These are phyloP conservation scores for sorghum (Sorghum bicolor) DNA, from an alignment of 176 grass and related monocot species.

Conservation along the genomic window Sorghum_bicolor_NCBIv3 NC_012877.2:4067001-4067500, in stretches of 20 bases:
- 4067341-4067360: too few species aligned
- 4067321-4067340: neutral
- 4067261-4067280: constrained; percentile 64
- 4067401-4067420: too few species aligned
- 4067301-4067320: constrained; percentile 3
- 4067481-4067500: too few species aligned
- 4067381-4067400: too few species aligned
- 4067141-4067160: constrained; percentile 88
- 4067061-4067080: constrained; percentile 83
- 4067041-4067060: constrained; percentile 83
- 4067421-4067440: too few species aligned
- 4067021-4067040: constrained; percentile 87
- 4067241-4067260: constrained; percentile 70
- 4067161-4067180: constrained; percentile 61
- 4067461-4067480: too few species aligned
- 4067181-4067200: constrained; percentile 50
- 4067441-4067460: too few species aligned
- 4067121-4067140: constrained; percentile 80
- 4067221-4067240: constrained; percentile 72
- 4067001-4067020: constrained; percentile 54
- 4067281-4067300: constrained; percentile 56
- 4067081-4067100: constrained; percentile 89
- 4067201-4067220: constrained; percentile 38
- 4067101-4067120: constrained; percentile 86
- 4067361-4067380: too few species aligned